Conservation (phyloP, 176 grass and related monocot species). For the Cenchrus fungigraminus region DNA sequence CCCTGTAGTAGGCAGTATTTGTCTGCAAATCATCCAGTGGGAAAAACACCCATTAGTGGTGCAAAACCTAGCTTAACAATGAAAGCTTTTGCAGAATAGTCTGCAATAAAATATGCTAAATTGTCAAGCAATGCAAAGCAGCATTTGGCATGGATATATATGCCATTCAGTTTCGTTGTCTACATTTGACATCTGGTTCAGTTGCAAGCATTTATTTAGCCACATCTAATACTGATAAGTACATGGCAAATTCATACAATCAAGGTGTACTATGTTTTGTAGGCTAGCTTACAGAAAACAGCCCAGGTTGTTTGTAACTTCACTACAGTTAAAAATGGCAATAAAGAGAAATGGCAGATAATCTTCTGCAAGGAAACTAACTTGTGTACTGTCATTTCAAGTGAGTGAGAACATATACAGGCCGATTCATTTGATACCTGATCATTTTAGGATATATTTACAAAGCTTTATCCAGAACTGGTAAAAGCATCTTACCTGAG, state of each 20-base stretch:
- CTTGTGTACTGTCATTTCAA: conserved; percentile 11
- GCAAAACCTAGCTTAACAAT: conserved; percentile 27
- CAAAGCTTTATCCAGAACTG: not conserved
- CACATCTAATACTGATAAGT: not conserved
- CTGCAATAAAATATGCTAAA: not conserved
- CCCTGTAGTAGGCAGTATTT: conserved; percentile 87
- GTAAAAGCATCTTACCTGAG: conserved; percentile 65
- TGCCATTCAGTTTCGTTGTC: conserved; percentile 1
- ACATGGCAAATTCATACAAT: not conserved
- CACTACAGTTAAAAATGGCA: conserved; percentile 12
- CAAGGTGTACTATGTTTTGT: not conserved
- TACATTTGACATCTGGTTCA: not conserved
- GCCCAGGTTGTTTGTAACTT: not conserved
- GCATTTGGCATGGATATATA: not conserved
- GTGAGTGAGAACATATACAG: not conserved
- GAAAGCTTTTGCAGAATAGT: not conserved
- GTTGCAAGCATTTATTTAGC: not conserved
- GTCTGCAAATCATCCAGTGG: conserved; percentile 68
- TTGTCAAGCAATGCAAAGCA: conserved; percentile 4
- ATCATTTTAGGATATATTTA: not conserved
- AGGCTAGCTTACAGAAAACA: not conserved
- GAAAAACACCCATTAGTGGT: not conserved
- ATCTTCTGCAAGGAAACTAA: conserved; percentile 12
- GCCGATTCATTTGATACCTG: not conserved
- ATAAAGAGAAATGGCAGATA: conserved; percentile 1